These are phyloP conservation scores for Metarhizium brunneum DNA, from an alignment of 2,329 filamentous ascomycete species.

Conservation along the genomic window DNA sequence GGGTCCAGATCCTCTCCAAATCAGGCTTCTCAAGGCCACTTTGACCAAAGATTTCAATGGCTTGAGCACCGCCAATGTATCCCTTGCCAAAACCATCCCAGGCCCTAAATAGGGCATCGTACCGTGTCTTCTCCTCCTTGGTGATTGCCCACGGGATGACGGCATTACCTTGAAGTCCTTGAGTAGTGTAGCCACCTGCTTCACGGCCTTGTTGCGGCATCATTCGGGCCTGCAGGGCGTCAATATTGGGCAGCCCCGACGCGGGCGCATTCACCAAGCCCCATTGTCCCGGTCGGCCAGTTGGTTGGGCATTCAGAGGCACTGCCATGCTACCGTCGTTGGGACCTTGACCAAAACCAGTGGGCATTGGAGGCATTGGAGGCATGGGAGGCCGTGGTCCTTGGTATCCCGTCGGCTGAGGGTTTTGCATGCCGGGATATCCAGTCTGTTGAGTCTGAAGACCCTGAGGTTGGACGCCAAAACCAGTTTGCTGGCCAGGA, in stretches of 20 bases:
- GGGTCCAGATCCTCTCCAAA: conserved; percentile 86
- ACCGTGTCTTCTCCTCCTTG: conserved; percentile 96
- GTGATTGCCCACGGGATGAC: conserved; percentile 98
- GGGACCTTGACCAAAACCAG: conserved; percentile 40
- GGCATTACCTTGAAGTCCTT: conserved; percentile 83
- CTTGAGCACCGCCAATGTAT: conserved; percentile 82
- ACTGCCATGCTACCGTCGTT: conserved; percentile 52
- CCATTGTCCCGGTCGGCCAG: conserved; percentile 89
- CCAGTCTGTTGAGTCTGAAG: conserved; percentile 64
- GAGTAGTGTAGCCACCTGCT: conserved; percentile 70
- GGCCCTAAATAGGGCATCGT: conserved; percentile 87
- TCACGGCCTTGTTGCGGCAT: conserved; percentile 96
- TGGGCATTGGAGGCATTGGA: conserved; percentile 69
- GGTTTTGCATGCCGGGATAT: conserved; percentile 55
- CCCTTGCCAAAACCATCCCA: conserved; percentile 96
- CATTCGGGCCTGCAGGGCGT: conserved; percentile 84
- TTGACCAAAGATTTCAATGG: conserved; percentile 95
- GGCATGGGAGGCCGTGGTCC: conserved; percentile 88
- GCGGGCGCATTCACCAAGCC: conserved; percentile 93
- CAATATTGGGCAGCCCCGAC: conserved; percentile 84
- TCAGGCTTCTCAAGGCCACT: conserved; percentile 88
- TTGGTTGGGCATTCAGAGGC: conserved; percentile 84
- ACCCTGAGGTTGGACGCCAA: conserved; percentile 46
- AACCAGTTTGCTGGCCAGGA: conserved; percentile 47
- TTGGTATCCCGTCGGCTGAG: conserved; percentile 69